A percentile compares a stretch with the other conserved stretches of the same genome.
Conservation (phyloP, 2,329 filamentous ascomycete species). For the Phialophora chinensis region DNA sequence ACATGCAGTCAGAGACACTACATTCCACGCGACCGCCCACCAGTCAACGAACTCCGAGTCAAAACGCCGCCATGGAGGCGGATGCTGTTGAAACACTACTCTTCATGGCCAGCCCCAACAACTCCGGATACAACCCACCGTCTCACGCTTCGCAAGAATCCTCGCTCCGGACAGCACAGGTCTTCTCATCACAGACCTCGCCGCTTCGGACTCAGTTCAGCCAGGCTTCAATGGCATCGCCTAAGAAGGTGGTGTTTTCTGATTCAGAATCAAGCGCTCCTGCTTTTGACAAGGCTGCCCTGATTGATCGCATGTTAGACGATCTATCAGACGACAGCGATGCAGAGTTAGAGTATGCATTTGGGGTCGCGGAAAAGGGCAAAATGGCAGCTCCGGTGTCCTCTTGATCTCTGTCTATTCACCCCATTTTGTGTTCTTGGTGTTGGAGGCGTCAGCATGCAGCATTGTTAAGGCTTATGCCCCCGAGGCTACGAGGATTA, state of each 20-base stretch:
- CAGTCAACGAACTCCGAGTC: conserved; percentile 47
- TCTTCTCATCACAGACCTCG: conserved; percentile 36
- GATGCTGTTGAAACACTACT: conserved; percentile 58
- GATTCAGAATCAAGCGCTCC: conserved; percentile 25
- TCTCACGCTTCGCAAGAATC: conserved; percentile 43
- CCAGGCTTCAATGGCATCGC: conserved; percentile 35
- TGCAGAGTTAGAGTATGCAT: conserved; percentile 38
- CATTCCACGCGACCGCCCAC: conserved; percentile 30
- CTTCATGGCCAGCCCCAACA: conserved; percentile 58
- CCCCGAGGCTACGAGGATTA: conserved; percentile 31
- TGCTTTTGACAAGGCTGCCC: conserved; percentile 36
- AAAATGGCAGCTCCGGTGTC: conserved; percentile 26
- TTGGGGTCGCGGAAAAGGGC: conserved; percentile 31
- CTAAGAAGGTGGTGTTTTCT: conserved; percentile 38
- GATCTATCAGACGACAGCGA: conserved; percentile 42
- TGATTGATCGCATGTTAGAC: conserved; percentile 43
- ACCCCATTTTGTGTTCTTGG: conserved; percentile 2
- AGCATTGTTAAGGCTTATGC: conserved; percentile 7
- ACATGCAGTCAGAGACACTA: conserved; percentile 23
- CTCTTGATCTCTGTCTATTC: conserved; percentile 19
- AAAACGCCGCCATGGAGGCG: conserved; percentile 55
- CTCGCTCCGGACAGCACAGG: conserved; percentile 28
- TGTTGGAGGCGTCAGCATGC: conserved; percentile 13
- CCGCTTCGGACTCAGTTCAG: conserved; percentile 35
- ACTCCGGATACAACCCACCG: conserved; percentile 50